These are phyloP conservation scores for Nicotiana obtusifolia DNA, from an alignment of 257 asterid species.

Conservation along the genomic window DNA sequence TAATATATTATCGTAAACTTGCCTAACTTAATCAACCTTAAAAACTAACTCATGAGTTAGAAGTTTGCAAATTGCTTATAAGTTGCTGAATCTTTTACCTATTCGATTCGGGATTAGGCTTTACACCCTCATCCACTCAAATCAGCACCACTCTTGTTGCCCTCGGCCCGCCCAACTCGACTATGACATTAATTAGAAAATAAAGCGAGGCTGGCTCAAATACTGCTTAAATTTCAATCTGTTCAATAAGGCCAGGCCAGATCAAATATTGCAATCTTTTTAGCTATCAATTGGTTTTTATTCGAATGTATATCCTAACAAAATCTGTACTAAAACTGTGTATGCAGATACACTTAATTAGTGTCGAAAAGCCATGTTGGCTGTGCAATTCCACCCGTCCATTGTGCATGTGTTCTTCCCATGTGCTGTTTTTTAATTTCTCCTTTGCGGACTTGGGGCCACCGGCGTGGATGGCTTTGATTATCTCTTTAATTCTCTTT, in stretches of 20 bases:
- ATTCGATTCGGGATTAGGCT: too few relatives aligned
- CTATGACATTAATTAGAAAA: neutral
- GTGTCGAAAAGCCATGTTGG: neutral
- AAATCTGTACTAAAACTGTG: neutral
- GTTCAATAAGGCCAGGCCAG: too few relatives aligned
- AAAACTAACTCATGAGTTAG: neutral
- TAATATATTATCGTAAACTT: too few relatives aligned
- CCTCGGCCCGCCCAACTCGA: neutral
- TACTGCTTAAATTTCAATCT: neutral
- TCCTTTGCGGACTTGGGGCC: slow-evolving; percentile 4
- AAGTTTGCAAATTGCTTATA: too few relatives aligned
- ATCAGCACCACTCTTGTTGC: too few relatives aligned
- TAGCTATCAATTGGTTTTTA: too few relatives aligned
- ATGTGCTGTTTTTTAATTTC: slow-evolving; percentile 29
- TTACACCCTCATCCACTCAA: too few relatives aligned
- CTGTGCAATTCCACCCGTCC: neutral
- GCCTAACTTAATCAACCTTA: neutral
- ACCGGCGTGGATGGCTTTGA: neutral
- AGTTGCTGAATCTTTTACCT: too few relatives aligned
- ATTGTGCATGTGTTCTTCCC: slow-evolving; percentile 51
- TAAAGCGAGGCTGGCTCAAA: neutral
- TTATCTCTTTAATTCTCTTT: neutral
- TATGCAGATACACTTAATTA: neutral
- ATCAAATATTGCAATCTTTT: too few relatives aligned
- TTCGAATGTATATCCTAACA: too few relatives aligned